Evolutionary conservation across 108 stramenopile species (phyloP).

Genomic region (Aurantiochytrium sp.): DNA sequence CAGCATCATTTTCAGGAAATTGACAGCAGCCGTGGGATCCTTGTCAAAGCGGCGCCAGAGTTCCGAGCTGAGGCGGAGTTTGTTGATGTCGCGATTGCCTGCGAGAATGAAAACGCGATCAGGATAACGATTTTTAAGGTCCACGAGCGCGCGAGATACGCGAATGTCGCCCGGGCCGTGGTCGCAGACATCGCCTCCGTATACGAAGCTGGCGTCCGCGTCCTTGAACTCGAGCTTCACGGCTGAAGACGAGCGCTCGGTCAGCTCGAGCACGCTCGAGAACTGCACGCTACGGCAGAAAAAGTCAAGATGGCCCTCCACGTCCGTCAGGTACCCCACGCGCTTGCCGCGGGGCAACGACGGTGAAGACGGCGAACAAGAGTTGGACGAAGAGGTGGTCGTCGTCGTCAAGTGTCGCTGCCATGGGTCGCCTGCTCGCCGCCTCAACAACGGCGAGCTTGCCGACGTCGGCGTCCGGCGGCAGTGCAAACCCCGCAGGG

Average conservation of each 20-base stretch:
- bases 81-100: conserved; percentile 71
- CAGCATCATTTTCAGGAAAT: not conserved
- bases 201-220: conserved; percentile 34
- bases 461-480: too few relatives aligned
- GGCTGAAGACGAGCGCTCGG: not conserved
- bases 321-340: not conserved
- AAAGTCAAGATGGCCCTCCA: not conserved
- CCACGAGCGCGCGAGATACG: not conserved
- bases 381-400: too few relatives aligned
- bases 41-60: conserved; percentile 18
- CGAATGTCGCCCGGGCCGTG: conserved; percentile 66
- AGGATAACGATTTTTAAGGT: not conserved
- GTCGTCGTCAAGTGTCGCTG: too few relatives aligned
- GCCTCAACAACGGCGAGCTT: too few relatives aligned
- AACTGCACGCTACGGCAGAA: not conserved
- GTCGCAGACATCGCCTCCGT: conserved; percentile 63
- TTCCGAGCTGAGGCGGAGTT: conserved; percentile 54
- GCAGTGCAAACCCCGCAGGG: too few relatives aligned
- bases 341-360: not conserved
- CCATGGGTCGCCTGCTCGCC: too few relatives aligned
- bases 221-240: not conserved
- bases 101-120: conserved; percentile 53
- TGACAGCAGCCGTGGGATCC: not conserved
- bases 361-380: too few relatives aligned
- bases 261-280: not conserved